Evolutionary conservation across 345 rosid genomes (phyloP).

Genomic region (Arabidopsis arenosa): DNA sequence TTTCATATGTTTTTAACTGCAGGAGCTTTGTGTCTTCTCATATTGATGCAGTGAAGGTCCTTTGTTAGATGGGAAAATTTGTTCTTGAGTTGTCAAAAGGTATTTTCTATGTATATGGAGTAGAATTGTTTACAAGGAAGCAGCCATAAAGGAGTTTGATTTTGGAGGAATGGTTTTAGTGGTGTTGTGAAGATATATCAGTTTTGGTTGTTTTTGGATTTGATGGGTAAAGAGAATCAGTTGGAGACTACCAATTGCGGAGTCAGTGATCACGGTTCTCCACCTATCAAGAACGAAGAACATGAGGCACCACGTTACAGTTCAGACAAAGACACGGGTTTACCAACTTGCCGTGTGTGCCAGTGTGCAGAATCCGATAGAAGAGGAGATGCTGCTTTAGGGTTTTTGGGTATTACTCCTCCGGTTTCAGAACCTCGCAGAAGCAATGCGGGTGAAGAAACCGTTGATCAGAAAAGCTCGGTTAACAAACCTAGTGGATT

Average conservation of each 20-base stretch:
- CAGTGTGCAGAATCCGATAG: conserved; percentile 91
- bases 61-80: conserved; percentile 6
- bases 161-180: conserved; percentile 23
- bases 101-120: conserved; percentile 19
- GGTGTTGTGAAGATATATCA: conserved; percentile 13
- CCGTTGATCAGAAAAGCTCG: conserved; percentile 32
- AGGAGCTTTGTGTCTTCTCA: conserved; percentile 36
- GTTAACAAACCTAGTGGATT: conserved; percentile 44
- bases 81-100: conserved; percentile 23
- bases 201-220: conserved; percentile 29
- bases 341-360: conserved; percentile 88
- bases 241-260: conserved; percentile 37
- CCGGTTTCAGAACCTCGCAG: conserved; percentile 50
- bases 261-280: conserved; percentile 42
- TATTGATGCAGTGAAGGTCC: conserved; percentile 8
- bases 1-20: conserved; percentile 19
- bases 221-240: conserved; percentile 47
- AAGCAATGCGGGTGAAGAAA: conserved; percentile 47
- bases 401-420: conserved; percentile 71
- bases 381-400: conserved; percentile 83
- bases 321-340: conserved; percentile 72
- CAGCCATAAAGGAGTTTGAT: background rate
- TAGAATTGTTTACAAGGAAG: background rate
- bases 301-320: conserved; percentile 54
- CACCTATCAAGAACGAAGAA: conserved; percentile 42